Base-by-base conservation (phyloP, 306 rosid species). In the Crotalaria pallida region DNA sequence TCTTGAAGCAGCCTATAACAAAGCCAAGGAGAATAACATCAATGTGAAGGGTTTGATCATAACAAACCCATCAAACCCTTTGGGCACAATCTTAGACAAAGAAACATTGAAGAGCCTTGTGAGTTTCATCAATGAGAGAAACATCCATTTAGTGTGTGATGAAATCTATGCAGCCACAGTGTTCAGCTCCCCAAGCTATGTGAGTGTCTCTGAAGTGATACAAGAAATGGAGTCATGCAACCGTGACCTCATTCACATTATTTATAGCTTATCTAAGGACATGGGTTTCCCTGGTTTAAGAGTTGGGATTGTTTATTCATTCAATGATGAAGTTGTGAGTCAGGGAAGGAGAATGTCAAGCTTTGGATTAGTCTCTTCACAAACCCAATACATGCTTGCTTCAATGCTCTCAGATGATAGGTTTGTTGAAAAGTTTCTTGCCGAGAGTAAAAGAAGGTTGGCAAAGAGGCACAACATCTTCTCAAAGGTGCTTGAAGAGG, bases 211-310 rank as follows among this genome's bases (percentile, higher is more conserved):
- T 13, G 96, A 94, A 50, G 69, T 90, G 44, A 27, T 94, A 3
- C 72, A 84, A 65, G 87, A 85, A 7, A 69, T 84, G 79, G 82
- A 83, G 5, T 69, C 74, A 77, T 79, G 81, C 84, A 87, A 88
- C 22, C 63, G 26, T 2, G 87, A 94, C 10, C 87, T 94, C 29
- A 78, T 94, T 45, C 98, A 94, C 78, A 57, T 88, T 0, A 77
- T 90, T 44, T 90, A 84, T 27, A 90, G 97, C 27, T 73, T 94
- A 74, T 94, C 98, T 5, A 90, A 94, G 69, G 98, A 88, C 77
- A 82, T 94, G 96, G 98, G 98, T 3, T 79, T 90, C 13, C 98
- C 98, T 0, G 98, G 98, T 0, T 77, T 94, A 2, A 52, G 98
- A 33, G 96, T 94, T 15, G 98, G 98, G 10, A 86, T 94, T 11